Conservation (phyloP, 192 early-diverging fungal genomes). For the Funneliformis mosseae region DNA sequence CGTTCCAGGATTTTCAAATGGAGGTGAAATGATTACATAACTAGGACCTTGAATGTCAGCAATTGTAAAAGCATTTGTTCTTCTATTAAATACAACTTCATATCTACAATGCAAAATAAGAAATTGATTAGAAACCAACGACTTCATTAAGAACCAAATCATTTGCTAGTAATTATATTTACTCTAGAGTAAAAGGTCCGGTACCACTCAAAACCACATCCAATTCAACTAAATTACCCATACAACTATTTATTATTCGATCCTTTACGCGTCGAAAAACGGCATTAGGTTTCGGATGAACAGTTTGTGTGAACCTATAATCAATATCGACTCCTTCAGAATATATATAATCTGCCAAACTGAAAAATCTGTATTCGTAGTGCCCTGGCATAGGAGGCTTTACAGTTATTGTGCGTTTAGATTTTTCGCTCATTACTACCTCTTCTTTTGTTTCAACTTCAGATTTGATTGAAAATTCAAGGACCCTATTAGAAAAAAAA, state of each 20-base stretch:
- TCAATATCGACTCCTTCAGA: conserved; percentile 25
- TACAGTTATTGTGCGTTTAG: conserved; percentile 7
- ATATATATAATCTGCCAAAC: conserved; percentile 13
- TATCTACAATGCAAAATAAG: conserved; percentile 9
- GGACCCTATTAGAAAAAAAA: conserved; percentile 9
- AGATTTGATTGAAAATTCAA: conserved; percentile 22
- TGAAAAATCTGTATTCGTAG: conserved; percentile 28
- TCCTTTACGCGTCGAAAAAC: conserved; percentile 23
- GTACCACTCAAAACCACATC: conserved; percentile 42
- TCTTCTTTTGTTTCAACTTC: neutral
- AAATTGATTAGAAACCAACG: neutral
- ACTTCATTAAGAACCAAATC: neutral
- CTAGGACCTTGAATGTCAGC: conserved; percentile 34
- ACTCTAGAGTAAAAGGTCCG: conserved; percentile 42
- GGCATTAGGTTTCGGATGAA: conserved; percentile 51
- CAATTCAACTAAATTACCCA: conserved; percentile 41
- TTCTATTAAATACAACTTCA: conserved; percentile 38
- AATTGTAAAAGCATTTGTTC: conserved; percentile 29
- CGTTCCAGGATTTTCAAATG: conserved; percentile 38
- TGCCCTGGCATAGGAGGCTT: conserved; percentile 6
- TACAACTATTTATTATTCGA: conserved; percentile 38
- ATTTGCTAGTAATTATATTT: conserved; percentile 13
- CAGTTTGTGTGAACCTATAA: conserved; percentile 38
- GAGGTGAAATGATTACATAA: conserved; percentile 40
- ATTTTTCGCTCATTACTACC: conserved; percentile 2